Evolutionary conservation across 345 rosid species (phyloP), one percentile per base, ranked within the genome.

Genomic region (Hypericum androsaemum): DNA sequence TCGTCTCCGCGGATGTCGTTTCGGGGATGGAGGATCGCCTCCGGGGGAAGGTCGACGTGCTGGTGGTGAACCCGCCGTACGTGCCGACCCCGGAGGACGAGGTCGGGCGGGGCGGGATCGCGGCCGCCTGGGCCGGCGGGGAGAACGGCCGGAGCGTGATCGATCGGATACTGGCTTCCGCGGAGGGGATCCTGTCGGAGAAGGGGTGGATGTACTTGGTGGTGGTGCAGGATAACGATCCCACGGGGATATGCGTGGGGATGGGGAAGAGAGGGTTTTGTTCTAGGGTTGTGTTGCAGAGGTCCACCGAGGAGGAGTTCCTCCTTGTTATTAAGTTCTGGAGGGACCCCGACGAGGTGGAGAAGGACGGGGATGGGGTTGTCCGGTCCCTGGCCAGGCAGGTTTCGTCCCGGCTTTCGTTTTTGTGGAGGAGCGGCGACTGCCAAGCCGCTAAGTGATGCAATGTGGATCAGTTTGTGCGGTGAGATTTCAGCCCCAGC

Each of bases 81-180:
- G 97, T 88, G 40, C 94, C 98, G 5, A 88, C 97, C 0, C 98
- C 97, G 0, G 97, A 85, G 43, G 77, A 81, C 42, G 98, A 92
- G 66, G 97, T 83, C 44, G 77, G 70, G 13, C n/a, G 17, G 38
- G 64, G 56, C 14, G 81, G 80, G 40, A 86, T 80, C 39, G 71
- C 88, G 1, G 74, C 97, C 41, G 74, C 97, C 59, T 92, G 97
- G 97, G 98, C 95, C 14, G 97, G 98, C 64, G 98, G 94, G 7
- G 78, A 79, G 35, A 78, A 82, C 49, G 89, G 95, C 39, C 65
- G 87, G 40, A 47, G 54, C 0, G 76, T 82, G 7, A 85, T 82
- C 3, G 83, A 85, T 53, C 76, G 62, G 67, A 82, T 85, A 36
- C 54, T 85, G 65, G 83, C 81, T 2, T 62, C 80, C 59, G 85